phyloP scores from a whole-genome alignment of 805 yeast genomes.

The Lachancea quebecensis region DNA sequence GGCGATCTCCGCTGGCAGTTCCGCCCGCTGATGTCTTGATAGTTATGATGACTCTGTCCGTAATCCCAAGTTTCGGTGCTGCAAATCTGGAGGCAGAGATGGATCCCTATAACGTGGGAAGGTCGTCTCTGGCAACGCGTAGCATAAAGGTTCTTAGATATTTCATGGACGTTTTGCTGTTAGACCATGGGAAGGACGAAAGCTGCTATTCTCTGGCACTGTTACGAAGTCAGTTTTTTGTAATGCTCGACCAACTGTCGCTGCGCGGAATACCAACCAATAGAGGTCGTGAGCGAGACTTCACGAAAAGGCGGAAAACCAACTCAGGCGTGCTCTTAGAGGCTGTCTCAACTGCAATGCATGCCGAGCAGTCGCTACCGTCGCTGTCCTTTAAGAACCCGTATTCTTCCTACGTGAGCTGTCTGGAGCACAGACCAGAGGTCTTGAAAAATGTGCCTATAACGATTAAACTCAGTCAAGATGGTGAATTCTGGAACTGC shows the following conservation, averaged over 20 bases:
- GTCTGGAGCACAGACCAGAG: conserved; percentile 13
- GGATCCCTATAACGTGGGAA: conserved; percentile 25
- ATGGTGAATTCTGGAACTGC: conserved; percentile 23
- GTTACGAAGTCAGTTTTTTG: conserved; percentile 28
- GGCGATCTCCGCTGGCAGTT: conserved; percentile 9
- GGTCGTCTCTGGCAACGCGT: conserved; percentile 29
- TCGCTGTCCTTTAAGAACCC: not conserved
- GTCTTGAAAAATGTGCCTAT: conserved; percentile 19
- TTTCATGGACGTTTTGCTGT: conserved; percentile 16
- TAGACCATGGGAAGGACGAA: conserved; percentile 13
- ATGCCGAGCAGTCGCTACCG: not conserved
- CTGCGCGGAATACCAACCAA: not conserved
- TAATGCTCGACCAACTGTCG: conserved; percentile 2
- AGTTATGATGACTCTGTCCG: conserved; percentile 33
- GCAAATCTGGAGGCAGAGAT: conserved; percentile 19
- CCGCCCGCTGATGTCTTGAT: conserved; percentile 33
- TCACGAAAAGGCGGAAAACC: conserved; percentile 12
- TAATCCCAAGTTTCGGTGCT: conserved; percentile 29
- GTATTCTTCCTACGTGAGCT: conserved; percentile 19
- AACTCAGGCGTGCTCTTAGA: conserved; percentile 7
- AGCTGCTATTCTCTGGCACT: conserved; percentile 17
- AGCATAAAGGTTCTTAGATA: conserved; percentile 28
- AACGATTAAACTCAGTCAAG: conserved; percentile 14
- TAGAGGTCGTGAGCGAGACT: not conserved
- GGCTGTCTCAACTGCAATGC: not conserved